These are phyloP conservation scores for Aureobasidium sp. DNA, from an alignment of 2,329 filamentous ascomycete species.

Conservation along the genomic window DNA sequence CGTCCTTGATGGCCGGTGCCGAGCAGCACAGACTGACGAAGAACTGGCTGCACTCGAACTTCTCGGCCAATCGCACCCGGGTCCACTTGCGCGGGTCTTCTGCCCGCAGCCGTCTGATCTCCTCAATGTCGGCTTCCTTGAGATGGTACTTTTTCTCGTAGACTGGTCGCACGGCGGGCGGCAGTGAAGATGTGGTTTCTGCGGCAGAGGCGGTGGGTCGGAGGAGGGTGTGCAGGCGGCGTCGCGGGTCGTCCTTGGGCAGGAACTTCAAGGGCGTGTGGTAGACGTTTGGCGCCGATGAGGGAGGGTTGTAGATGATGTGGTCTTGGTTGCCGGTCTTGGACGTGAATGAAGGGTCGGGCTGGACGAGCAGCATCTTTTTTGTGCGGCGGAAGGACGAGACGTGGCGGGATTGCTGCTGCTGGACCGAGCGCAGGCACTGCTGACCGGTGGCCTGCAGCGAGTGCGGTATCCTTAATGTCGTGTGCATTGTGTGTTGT, in stretches of 20 bases:
- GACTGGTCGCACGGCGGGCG: constrained; percentile 43
- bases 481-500: constrained; percentile 12
- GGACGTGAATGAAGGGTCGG: constrained; percentile 37
- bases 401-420: constrained; percentile 33
- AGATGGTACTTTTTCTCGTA: constrained; percentile 58
- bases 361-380: constrained; percentile 40
- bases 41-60: constrained; percentile 56
- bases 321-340: constrained; percentile 35
- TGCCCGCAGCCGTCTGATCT: constrained; percentile 51
- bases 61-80: constrained; percentile 51
- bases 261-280: constrained; percentile 61
- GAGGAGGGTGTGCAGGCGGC: constrained; percentile 35
- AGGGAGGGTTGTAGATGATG: constrained; percentile 61
- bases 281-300: constrained; percentile 55
- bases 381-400: constrained; percentile 41
- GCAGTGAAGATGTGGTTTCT: constrained; percentile 19
- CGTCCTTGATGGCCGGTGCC: constrained; percentile 40
- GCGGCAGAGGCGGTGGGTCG: constrained; percentile 22
- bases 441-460: constrained; percentile 1
- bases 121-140: constrained; percentile 48
- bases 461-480: constrained; percentile 14
- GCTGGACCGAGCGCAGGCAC: constrained; percentile 10
- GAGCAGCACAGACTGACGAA: constrained; percentile 56
- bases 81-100: constrained; percentile 55
- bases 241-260: constrained; percentile 50